Base-by-base conservation (phyloP, 257 asterid species). In the Nicotiana undulata region DNA sequence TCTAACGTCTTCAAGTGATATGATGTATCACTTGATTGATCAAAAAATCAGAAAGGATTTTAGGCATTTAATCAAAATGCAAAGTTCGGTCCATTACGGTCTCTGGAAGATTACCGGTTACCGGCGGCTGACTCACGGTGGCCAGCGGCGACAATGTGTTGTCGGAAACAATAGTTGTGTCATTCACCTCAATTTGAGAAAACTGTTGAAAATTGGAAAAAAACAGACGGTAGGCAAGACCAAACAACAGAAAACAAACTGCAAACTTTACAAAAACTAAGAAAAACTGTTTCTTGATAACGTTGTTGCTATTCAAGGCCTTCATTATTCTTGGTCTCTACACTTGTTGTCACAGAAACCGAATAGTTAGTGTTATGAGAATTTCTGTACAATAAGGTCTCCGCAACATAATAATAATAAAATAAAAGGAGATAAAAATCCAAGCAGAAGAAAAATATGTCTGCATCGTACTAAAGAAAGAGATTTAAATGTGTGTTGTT, bases 231-330 rank as follows among this genome's bases (percentile, higher is more conserved):
- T 88, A 91, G 16, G 90, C 89, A 59, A 94, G 64, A 12, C 93
- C 93, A 75, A 93, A 37, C 13, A 93, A 32, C 74, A 94, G 83
- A 70, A 92, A 82, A 81, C 90, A 90, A 61, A 88, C 88, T 5
- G 76, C 89, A 18, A 93, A 85, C 79, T 86, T 93, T 7, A 89
- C 89, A 52, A 90, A 29, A 26, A 81, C 18, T 29, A 83, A 82
- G 2, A 93, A 88, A 79, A 83, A 86, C 8, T 79, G 75, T 56
- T 79, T 88, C 77, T 81, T 84, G 15, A 51, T 72, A 34, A 86
- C 29, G 76, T 56, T 84, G 79, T 52, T 75, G 34, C 22, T 65
- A 64, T 52, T 44, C n/a, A 85, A 26, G 63, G 59, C 85, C 80
- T 90, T 93, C 98, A 92, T 91, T n/a, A 4, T 80, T 81, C 53